phyloP scores from a whole-genome alignment of 2,329 filamentous ascomycete genomes.

The Cordyceps javanica region DNA sequence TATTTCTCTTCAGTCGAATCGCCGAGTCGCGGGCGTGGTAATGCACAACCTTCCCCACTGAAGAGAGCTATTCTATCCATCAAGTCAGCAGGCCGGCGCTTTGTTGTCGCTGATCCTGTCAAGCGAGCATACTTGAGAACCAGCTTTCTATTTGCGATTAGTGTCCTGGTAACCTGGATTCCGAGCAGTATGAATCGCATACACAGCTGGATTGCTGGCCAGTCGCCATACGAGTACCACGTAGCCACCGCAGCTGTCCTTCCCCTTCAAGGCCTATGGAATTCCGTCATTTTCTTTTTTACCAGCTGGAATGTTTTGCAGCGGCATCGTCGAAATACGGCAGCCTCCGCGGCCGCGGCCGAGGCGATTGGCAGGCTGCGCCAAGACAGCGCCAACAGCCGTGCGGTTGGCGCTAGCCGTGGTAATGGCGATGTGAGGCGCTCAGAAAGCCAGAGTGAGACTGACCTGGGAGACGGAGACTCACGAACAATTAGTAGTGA shows the following conservation, averaged over 20 bases:
- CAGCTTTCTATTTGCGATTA: conserved; percentile 55
- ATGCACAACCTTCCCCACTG: conserved; percentile 15
- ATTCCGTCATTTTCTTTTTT: conserved; percentile 67
- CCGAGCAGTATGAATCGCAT: conserved; percentile 69
- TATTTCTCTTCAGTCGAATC: conserved; percentile 31
- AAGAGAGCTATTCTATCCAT: conserved; percentile 24
- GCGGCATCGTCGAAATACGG: conserved; percentile 6
- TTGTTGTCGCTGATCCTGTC: conserved; percentile 43
- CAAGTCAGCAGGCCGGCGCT: conserved; percentile 21
- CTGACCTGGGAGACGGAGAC: conserved; percentile 14
- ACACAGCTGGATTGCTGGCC: conserved; percentile 53
- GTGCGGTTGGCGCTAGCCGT: neutral
- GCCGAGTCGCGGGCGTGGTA: conserved; percentile 4
- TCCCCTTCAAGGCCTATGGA: conserved; percentile 76
- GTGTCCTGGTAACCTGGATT: conserved; percentile 56
- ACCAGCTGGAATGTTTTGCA: conserved; percentile 44
- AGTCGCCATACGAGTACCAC: conserved; percentile 58
- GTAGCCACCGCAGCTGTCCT: conserved; percentile 65
- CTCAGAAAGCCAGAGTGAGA: conserved; percentile 12
- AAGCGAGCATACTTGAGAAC: conserved; percentile 57
- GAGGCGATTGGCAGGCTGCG: conserved; percentile 2
- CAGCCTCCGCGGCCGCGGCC: conserved; percentile 1
- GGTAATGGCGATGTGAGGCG: neutral
- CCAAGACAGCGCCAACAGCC: conserved; percentile 3
- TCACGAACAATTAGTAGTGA: conserved; percentile 13